A percentile compares a stretch with the other conserved stretches of the same genome.
Conservation (phyloP, 257 asterid genomes). For the Plantago ovata region DNA sequence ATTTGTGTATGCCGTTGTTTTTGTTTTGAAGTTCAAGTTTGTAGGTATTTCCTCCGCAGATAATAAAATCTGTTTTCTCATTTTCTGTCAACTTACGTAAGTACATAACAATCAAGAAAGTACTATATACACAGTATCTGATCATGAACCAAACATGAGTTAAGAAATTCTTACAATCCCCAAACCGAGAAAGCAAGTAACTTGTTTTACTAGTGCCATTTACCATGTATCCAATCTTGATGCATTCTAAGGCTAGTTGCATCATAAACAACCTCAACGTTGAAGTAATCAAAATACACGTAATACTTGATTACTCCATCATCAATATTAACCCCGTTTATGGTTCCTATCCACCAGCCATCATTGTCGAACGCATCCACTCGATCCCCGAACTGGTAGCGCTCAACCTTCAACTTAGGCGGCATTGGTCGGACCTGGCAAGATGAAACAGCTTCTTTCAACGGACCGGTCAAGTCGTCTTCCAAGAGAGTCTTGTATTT, state of each 20-base stretch:
- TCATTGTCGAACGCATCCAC: background rate
- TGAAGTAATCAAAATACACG: background rate
- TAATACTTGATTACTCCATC: background rate
- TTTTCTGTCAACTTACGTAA: too few relatives aligned
- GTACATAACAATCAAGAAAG: too few relatives aligned
- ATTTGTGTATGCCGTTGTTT: too few relatives aligned
- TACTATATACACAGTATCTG: too few relatives aligned
- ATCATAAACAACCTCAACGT: background rate
- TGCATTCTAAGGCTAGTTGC: background rate
- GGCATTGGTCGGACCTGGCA: background rate
- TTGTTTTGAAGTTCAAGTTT: too few relatives aligned
- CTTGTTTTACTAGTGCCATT: background rate
- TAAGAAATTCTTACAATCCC: too few relatives aligned
- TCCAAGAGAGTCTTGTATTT: background rate
- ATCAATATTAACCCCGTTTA: background rate
- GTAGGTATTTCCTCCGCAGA: too few relatives aligned
- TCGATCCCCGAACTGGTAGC: background rate
- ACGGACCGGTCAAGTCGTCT: background rate
- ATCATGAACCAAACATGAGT: too few relatives aligned
- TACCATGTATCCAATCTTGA: background rate
- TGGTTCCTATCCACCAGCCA: constrained; percentile 3
- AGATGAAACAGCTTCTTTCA: background rate
- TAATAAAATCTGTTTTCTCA: too few relatives aligned
- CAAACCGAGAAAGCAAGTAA: too few relatives aligned
- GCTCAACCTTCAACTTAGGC: background rate